These are phyloP conservation scores for Pichia cabralensis DNA, from an alignment of 805 yeast species.

Conservation along the genomic window DNA sequence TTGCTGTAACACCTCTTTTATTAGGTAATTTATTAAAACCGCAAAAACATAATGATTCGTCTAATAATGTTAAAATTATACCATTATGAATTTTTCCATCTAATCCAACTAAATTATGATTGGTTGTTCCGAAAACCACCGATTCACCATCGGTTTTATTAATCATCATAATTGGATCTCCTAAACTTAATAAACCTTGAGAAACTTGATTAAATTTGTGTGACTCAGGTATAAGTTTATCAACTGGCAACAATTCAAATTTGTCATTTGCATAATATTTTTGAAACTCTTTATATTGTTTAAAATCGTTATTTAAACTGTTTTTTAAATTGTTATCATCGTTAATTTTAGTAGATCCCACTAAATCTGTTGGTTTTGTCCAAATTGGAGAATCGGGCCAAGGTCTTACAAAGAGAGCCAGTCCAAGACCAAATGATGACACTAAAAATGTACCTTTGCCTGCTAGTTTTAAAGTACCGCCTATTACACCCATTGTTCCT, in stretches of 20 bases:
- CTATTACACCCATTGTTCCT: conserved; percentile 3
- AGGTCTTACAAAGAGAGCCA: conserved; percentile 21
- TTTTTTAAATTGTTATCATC: background rate
- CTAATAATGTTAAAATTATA: conserved; percentile 64
- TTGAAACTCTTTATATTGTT: conserved; percentile 17
- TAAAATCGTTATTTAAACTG: background rate
- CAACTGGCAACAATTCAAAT: conserved; percentile 24
- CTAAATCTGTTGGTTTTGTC: conserved; percentile 9
- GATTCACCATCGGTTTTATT: conserved; percentile 42
- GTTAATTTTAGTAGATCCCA: background rate
- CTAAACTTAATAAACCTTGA: conserved; percentile 62
- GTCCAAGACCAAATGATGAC: conserved; percentile 20
- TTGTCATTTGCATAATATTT: conserved; percentile 16
- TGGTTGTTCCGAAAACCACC: conserved; percentile 60
- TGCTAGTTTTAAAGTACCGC: conserved; percentile 5
- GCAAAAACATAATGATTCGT: conserved; percentile 76
- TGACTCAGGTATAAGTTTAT: conserved; percentile 43
- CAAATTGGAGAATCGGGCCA: conserved; percentile 20
- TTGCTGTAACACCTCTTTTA: conserved; percentile 83
- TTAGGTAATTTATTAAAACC: conserved; percentile 79
- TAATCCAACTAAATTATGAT: conserved; percentile 44
- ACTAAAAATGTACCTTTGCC: conserved; percentile 10
- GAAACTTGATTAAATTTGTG: conserved; percentile 59
- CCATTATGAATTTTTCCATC: conserved; percentile 79
- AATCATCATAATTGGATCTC: conserved; percentile 55